Conservation (phyloP, 768 basidiomycete genomes). For the Gautieria morchelliformis region DNA sequence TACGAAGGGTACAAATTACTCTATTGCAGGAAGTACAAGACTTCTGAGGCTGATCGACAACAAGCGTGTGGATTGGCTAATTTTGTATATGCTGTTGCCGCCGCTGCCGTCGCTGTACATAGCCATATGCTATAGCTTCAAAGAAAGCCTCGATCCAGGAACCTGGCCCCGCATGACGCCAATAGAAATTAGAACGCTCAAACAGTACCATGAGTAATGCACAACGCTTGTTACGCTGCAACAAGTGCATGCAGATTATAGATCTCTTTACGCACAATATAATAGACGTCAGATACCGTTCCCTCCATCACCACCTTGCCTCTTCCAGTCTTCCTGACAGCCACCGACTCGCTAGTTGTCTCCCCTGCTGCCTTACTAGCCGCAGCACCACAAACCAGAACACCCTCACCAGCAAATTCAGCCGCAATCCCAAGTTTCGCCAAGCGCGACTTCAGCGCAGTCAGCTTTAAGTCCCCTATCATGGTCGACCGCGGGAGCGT, state of each 20-base stretch:
- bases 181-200: no score
- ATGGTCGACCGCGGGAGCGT: constrained; percentile 83
- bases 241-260: constrained; percentile 88
- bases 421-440: constrained; percentile 71
- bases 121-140: no score
- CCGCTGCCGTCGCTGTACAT: no score
- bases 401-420: constrained; percentile 95
- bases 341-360: constrained; percentile 35
- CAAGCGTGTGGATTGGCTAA: no score
- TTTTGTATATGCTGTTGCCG: no score
- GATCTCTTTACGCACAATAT: constrained; percentile 79
- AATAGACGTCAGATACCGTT: constrained; percentile 79
- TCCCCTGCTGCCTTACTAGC: constrained; percentile 44
- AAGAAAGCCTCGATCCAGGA: no score
- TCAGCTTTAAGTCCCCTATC: constrained; percentile 95
- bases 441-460: constrained; percentile 75
- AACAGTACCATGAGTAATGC: neutral
- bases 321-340: constrained; percentile 78
- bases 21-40: no score
- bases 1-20: no score
- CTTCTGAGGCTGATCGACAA: no score
- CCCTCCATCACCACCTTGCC: constrained; percentile 89
- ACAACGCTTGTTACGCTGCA: constrained; percentile 33
- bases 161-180: no score
- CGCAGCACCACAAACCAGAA: constrained; percentile 75